Base-by-base conservation (phyloP, 2,329 filamentous ascomycete genomes). In the Dothiorella sarmentorum region DNA sequence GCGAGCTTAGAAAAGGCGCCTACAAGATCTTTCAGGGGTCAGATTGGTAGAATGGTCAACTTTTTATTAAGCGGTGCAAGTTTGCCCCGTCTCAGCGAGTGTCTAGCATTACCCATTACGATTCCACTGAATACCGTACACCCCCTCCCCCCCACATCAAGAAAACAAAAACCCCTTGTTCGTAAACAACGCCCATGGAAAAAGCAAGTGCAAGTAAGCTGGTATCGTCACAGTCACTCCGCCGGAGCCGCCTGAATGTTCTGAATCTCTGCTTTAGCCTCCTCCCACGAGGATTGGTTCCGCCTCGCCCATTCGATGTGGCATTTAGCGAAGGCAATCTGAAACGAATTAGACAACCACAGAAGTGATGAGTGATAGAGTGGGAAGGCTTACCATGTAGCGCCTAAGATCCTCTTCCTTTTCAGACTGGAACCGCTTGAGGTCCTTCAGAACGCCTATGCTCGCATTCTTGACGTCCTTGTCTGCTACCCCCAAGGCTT, bases 281-380 rank as follows among this genome's bases (percentile, higher is more conserved):
- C 92, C 68, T 93, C 89, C 92, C 92, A 97, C 6, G 91, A 91
- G 67, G 93, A 90, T 70, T 92, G 85, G 73, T 89, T 92, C 73
- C 93, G 92, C 74, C 87, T 89, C 3, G 92, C 93, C 92, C 92
- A 97, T 71, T 96, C 90, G 61, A 97, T 86, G 71, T 97, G 92
- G 72, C 89, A 93, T 73, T 89, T 90, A 11, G 92, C 92, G 73
- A 96, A 97, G 29, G 90, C 90, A 67, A 96, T 84, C 92, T 96
- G 22, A 26, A n/a, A n/a, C n/a, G n/a, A n/a, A n/a, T n/a, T n/a
- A n/a, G n/a, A n/a, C n/a, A n/a, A n/a, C n/a, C n/a, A n/a, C 3
- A 17, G 22, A 40, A 45, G 22, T 13, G n/a, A 7, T 5, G 20
- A 2, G 7, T 6, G 10, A 22, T 11, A 11, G n/a, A 29, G 9